Conservation (phyloP, 305 asterid species). For the Coffea humblotiana region DNA sequence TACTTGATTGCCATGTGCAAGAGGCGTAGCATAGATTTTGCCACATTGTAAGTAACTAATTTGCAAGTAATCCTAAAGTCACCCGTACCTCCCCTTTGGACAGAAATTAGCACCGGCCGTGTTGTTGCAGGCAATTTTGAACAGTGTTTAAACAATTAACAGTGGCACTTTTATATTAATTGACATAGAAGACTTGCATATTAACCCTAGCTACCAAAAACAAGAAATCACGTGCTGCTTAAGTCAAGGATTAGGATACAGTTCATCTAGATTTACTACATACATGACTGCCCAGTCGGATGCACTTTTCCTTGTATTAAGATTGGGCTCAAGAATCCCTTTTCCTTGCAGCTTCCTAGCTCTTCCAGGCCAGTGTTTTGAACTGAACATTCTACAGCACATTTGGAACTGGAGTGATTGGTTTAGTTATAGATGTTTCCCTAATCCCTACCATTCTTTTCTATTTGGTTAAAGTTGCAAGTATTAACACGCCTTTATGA, state of each 20-base stretch:
- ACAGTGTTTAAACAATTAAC: background rate
- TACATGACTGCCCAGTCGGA: background rate
- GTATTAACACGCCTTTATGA: too few species aligned
- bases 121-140: background rate
- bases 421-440: too few species aligned
- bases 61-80: constrained; percentile 29
- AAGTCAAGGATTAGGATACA: background rate
- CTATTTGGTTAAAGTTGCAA: too few species aligned
- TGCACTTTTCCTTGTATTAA: background rate
- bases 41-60: background rate
- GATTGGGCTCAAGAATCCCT: background rate
- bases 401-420: too few species aligned
- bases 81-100: constrained; percentile 25
- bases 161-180: background rate
- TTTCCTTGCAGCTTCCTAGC: background rate
- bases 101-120: constrained; percentile 6
- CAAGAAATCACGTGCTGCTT: background rate
- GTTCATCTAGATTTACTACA: background rate
- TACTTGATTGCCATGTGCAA: constrained; percentile 35
- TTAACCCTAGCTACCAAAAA: background rate
- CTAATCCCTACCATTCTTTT: too few species aligned
- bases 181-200: background rate
- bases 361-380: background rate
- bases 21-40: background rate
- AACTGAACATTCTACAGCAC: too few species aligned